Evolutionary conservation across 768 basidiomycete genomes (phyloP).

Genomic region (Suillus spraguei): DNA sequence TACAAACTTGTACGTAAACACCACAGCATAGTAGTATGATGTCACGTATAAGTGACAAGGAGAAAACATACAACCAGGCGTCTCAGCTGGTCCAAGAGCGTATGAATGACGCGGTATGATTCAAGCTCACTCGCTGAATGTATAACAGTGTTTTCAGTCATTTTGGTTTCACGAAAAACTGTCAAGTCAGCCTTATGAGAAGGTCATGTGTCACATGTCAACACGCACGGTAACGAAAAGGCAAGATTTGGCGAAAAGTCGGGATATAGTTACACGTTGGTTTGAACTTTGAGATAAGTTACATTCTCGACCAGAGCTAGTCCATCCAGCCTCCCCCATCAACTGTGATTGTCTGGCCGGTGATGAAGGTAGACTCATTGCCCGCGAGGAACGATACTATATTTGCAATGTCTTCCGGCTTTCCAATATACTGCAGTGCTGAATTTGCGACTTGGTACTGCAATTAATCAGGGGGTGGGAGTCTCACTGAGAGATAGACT

Average conservation of each 20-base stretch:
- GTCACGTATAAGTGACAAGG: no score
- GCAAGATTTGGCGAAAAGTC: background rate
- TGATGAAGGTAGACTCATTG: slow-evolving; percentile 31
- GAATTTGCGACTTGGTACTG: slow-evolving; percentile 14
- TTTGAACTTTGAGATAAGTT: background rate
- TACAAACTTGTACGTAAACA: no score
- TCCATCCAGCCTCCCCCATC: slow-evolving; percentile 13
- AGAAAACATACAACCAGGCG: no score
- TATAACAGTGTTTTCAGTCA: no score
- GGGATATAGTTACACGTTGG: background rate
- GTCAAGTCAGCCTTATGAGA: background rate
- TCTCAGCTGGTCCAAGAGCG: no score
- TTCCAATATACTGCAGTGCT: slow-evolving; percentile 10
- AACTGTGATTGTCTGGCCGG: slow-evolving; percentile 23
- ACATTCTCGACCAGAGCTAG: background rate
- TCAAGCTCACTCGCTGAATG: no score
- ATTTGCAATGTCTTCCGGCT: slow-evolving; percentile 27
- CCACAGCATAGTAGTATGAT: no score
- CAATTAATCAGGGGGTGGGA: background rate
- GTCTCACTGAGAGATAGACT: background rate
- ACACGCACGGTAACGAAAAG: background rate
- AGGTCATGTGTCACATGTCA: background rate
- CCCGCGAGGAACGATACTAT: slow-evolving; percentile 37
- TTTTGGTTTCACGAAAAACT: background rate
- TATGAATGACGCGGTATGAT: no score